phyloP scores from a whole-genome alignment of 1,284 basidiomycete genomes.

The Cryptococcus sp. region DNA sequence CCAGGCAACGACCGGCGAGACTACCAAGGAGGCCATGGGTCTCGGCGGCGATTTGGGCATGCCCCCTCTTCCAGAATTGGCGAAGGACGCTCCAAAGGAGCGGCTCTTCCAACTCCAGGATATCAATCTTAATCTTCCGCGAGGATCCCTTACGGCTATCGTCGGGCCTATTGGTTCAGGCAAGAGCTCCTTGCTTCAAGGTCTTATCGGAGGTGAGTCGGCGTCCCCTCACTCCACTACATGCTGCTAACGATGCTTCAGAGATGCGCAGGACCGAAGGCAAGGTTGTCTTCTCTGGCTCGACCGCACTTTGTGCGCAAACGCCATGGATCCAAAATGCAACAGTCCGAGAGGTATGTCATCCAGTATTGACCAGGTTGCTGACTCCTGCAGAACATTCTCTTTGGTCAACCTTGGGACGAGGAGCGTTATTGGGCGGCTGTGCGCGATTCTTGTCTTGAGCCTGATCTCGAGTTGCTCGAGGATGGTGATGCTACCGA shows the following conservation, averaged over 20 bases:
- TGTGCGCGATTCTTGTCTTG: conserved; percentile 70
- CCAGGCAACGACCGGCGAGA: conserved; percentile 28
- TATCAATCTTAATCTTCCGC: conserved; percentile 66
- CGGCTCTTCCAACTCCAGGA: conserved; percentile 64
- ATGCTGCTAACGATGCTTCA: conserved; percentile 40
- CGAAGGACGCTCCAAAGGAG: conserved; percentile 17
- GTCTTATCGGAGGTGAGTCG: conserved; percentile 69
- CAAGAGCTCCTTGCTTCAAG: conserved; percentile 62
- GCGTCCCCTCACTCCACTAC: neutral
- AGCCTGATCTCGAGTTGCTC: conserved; percentile 75
- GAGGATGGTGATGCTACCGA: conserved; percentile 82
- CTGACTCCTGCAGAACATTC: conserved; percentile 65
- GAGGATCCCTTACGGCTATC: conserved; percentile 73
- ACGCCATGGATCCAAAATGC: conserved; percentile 76
- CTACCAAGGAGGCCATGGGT: conserved; percentile 19
- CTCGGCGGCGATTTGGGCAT: conserved; percentile 8
- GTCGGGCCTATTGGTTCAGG: conserved; percentile 74
- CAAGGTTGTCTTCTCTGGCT: conserved; percentile 65
- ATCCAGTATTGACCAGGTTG: neutral
- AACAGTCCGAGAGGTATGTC: conserved; percentile 59
- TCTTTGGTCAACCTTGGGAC: conserved; percentile 79
- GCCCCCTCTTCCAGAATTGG: conserved; percentile 2
- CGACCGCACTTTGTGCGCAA: conserved; percentile 74
- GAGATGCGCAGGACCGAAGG: conserved; percentile 71
- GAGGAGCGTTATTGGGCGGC: conserved; percentile 76